Evolutionary conservation across 2,329 filamentous ascomycete species (phyloP).

Genomic region (Claviceps spartinae): DNA sequence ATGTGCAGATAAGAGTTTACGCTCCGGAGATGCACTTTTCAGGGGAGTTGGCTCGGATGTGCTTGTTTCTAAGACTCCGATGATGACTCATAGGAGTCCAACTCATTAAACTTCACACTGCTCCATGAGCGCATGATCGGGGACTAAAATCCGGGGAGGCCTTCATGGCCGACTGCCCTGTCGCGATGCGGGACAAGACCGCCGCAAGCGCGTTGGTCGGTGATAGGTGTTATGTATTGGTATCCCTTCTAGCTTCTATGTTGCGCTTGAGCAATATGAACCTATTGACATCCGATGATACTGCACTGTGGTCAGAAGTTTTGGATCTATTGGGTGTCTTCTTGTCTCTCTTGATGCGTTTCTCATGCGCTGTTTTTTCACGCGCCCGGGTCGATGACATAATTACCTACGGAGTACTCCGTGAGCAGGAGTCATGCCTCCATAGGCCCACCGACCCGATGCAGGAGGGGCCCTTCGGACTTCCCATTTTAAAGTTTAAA

Average conservation of each 20-base stretch:
- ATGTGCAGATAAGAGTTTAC: neutral
- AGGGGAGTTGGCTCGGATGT: neutral
- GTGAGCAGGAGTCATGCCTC: too few relatives aligned
- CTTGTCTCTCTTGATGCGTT: too few relatives aligned
- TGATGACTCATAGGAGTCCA: neutral
- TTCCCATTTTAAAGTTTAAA: too few relatives aligned
- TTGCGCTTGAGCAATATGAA: neutral
- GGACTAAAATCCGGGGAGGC: neutral
- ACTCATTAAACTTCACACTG: neutral
- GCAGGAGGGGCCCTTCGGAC: too few relatives aligned
- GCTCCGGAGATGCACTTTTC: conserved; percentile 1
- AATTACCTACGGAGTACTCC: too few relatives aligned
- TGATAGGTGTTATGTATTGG: neutral
- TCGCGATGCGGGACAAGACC: neutral
- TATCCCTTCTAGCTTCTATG: neutral
- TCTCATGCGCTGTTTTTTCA: too few relatives aligned
- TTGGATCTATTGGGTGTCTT: too few relatives aligned
- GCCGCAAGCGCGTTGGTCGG: neutral
- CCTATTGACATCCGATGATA: too few relatives aligned
- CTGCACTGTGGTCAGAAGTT: too few relatives aligned
- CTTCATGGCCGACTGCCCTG: neutral
- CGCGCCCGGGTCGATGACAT: too few relatives aligned
- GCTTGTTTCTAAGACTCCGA: neutral
- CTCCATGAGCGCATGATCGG: neutral
- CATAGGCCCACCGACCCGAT: too few relatives aligned